phyloP scores from a whole-genome alignment of 2,329 filamentous ascomycete species.

The Metarhizium robertsii region DNA sequence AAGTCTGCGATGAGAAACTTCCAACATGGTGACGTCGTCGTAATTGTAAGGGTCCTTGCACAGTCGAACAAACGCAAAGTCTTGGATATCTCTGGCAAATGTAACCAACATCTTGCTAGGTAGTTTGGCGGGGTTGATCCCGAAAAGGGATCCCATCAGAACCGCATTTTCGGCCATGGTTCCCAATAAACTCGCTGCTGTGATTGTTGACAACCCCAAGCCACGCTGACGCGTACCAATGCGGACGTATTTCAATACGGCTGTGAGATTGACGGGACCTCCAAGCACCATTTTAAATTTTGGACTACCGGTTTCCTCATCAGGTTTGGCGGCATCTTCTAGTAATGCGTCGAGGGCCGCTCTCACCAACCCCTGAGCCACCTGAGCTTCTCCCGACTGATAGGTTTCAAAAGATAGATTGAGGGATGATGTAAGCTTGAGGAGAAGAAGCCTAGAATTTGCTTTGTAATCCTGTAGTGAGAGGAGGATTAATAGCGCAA shows the following conservation, averaged over 20 bases:
- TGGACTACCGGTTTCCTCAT: constrained; percentile 54
- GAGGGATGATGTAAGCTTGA: constrained; percentile 62
- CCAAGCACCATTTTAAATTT: constrained; percentile 61
- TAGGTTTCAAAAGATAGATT: constrained; percentile 56
- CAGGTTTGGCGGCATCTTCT: constrained; percentile 27
- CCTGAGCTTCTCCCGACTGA: constrained; percentile 61
- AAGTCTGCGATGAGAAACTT: constrained; percentile 55
- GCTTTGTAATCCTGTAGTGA: constrained; percentile 71
- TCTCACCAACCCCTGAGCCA: constrained; percentile 65
- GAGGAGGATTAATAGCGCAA: constrained; percentile 61
- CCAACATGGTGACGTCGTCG: constrained; percentile 39
- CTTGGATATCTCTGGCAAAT: constrained; percentile 78
- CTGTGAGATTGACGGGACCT: constrained; percentile 58
- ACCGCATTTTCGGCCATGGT: constrained; percentile 70
- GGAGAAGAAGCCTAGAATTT: constrained; percentile 62
- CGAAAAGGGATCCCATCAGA: constrained; percentile 77
- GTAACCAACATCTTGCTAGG: constrained; percentile 78
- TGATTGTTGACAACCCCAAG: constrained; percentile 61
- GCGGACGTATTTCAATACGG: constrained; percentile 67
- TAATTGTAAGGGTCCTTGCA: constrained; percentile 36
- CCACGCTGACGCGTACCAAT: constrained; percentile 73
- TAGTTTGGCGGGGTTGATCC: constrained; percentile 80
- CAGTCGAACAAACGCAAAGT: constrained; percentile 78
- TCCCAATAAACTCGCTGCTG: constrained; percentile 71
- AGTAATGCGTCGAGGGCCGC: constrained; percentile 47